Evolutionary conservation across 768 basidiomycete genomes (phyloP).

Genomic region (Lentinula guzmanii): DNA sequence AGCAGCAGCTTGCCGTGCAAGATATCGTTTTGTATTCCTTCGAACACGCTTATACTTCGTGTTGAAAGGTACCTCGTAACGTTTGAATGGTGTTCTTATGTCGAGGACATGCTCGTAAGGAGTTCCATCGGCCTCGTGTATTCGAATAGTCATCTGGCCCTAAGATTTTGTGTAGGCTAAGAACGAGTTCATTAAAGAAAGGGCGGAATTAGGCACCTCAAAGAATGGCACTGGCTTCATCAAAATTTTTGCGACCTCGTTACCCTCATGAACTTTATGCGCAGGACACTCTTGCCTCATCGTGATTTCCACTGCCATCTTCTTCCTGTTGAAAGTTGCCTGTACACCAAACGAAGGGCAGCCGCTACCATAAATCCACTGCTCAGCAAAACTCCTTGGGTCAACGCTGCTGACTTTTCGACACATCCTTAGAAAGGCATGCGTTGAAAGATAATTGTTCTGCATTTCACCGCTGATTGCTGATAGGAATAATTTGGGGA

Average conservation of each 20-base stretch:
- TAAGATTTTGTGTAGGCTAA: slow-evolving; percentile 2
- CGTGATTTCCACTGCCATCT: slow-evolving; percentile 95
- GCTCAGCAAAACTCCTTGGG: slow-evolving; percentile 87
- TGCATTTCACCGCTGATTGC: slow-evolving; percentile 88
- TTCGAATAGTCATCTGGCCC: slow-evolving; percentile 98
- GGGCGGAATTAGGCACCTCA: slow-evolving; percentile 47
- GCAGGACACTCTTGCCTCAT: slow-evolving; percentile 90
- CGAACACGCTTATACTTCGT: slow-evolving; percentile 97
- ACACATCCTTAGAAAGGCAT: slow-evolving; percentile 85
- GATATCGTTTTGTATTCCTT: slow-evolving; percentile 91
- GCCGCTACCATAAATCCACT: slow-evolving; percentile 98
- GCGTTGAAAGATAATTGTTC: slow-evolving; percentile 83
- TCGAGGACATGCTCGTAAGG: slow-evolving; percentile 98
- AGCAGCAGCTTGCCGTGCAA: slow-evolving; percentile 88
- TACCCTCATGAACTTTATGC: slow-evolving; percentile 61
- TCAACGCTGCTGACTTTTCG: slow-evolving; percentile 93
- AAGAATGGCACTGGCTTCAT: slow-evolving; percentile 85
- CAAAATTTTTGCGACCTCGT: slow-evolving; percentile 57
- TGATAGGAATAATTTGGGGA: slow-evolving; percentile 92
- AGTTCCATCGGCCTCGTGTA: slow-evolving; percentile 98
- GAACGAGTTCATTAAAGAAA: not conserved
- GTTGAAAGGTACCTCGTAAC: slow-evolving; percentile 98
- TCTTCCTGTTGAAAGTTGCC: slow-evolving; percentile 93
- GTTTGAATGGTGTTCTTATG: slow-evolving; percentile 80
- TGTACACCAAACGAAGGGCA: slow-evolving; percentile 88